phyloP scores from a whole-genome alignment of 164 flowering plant species.

The Macadamia integrifolia region DNA sequence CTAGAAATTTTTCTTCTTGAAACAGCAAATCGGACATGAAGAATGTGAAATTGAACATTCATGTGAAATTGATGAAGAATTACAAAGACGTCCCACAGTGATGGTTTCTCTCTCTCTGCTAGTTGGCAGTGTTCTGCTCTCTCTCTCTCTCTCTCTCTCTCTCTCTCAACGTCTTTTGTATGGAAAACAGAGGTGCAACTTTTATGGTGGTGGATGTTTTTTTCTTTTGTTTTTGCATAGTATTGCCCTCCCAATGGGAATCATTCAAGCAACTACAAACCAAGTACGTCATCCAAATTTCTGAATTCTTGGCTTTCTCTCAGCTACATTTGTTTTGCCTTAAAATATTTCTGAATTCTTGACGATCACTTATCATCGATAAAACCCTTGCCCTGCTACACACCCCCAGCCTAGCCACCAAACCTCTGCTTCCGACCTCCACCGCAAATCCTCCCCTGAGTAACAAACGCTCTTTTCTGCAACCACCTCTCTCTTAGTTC shows the following conservation, averaged over 20 bases:
- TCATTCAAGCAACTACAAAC: conserved; percentile 96
- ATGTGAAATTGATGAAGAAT: conserved; percentile 56
- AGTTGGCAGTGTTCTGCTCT: not conserved
- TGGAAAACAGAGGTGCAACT: conserved; percentile 16
- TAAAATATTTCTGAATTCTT: too few species aligned
- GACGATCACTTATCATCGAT: too few species aligned
- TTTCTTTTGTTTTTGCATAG: conserved; percentile 75
- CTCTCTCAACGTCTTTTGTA: not conserved
- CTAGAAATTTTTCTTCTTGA: too few species aligned
- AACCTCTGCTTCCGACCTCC: too few species aligned
- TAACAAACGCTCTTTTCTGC: too few species aligned
- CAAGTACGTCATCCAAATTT: conserved; percentile 39
- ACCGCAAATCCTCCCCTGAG: too few species aligned
- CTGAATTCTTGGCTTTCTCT: not conserved
- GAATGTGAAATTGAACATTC: conserved; percentile 16
- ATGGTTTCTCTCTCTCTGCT: not conserved
- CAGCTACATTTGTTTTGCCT: too few species aligned
- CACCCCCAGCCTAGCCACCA: too few species aligned
- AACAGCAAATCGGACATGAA: conserved; percentile 48
- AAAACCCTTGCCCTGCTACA: too few species aligned
- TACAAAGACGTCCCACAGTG: conserved; percentile 24
- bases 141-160: not conserved
- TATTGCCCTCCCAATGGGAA: conserved; percentile 89
- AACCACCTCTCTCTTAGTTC: too few species aligned
- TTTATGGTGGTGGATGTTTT: conserved; percentile 39